A percentile compares a stretch with the other conserved stretches of the same genome.
Conservation (phyloP, 306 rosid species). For the Trifolium repens region DNA sequence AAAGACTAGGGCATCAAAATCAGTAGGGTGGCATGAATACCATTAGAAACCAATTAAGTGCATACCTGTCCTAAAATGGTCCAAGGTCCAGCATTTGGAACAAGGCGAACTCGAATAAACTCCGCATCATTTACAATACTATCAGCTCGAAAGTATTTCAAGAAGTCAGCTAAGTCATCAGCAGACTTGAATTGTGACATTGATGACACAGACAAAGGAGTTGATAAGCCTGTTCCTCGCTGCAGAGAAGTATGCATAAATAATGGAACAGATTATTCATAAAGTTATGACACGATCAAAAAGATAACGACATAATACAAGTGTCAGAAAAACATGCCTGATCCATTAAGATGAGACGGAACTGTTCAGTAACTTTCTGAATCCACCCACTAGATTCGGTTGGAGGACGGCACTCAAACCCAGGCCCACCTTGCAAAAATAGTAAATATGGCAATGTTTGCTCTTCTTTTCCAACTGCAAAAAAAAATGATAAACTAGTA, state of each 20-base stretch:
- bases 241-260: constrained; percentile 50
- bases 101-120: constrained; percentile 78
- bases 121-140: constrained; percentile 91
- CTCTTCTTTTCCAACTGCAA: constrained; percentile 87
- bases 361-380: constrained; percentile 83
- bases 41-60: constrained; percentile 30
- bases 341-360: constrained; percentile 87
- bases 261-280: constrained; percentile 35
- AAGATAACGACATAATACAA: background rate
- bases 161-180: constrained; percentile 63
- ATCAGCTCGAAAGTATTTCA: constrained; percentile 90
- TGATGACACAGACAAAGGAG: constrained; percentile 85
- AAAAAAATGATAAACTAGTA: constrained; percentile 30
- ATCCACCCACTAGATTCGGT: constrained; percentile 92
- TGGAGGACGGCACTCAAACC: constrained; percentile 81
- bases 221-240: constrained; percentile 98
- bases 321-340: constrained; percentile 69
- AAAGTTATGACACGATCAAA: background rate
- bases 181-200: constrained; percentile 79
- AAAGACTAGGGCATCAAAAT: constrained; percentile 23
- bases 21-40: constrained; percentile 34
- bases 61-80: constrained; percentile 92
- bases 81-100: constrained; percentile 91
- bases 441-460: constrained; percentile 74
- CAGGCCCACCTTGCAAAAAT: constrained; percentile 97